Conservation (phyloP, 441 rosid species). For the Adansonia madagascariensis region DNA sequence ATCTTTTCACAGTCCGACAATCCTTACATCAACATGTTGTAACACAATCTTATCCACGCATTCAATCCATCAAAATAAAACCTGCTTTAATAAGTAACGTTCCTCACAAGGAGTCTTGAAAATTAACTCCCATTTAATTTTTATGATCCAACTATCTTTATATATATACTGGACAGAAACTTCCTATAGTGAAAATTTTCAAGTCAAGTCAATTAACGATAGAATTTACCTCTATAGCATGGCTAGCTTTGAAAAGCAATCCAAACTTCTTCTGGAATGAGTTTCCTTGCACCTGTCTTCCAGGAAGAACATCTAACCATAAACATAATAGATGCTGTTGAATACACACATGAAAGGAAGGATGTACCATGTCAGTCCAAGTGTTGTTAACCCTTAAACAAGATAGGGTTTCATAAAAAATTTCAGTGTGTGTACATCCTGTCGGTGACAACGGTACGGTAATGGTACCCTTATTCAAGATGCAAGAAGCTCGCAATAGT, state of each 20-base stretch:
- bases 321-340: conserved; percentile 5
- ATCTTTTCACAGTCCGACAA: too few species aligned
- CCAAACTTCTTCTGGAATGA: conserved; percentile 95
- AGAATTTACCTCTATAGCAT: conserved; percentile 70
- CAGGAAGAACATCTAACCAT: conserved; percentile 11
- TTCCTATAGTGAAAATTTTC: neutral
- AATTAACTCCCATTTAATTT: conserved; percentile 1
- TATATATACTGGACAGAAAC: neutral
- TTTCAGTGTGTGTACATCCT: neutral
- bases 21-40: too few species aligned
- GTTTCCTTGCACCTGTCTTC: conserved; percentile 81
- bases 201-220: conserved; percentile 14
- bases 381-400: neutral
- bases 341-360: conserved; percentile 18
- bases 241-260: conserved; percentile 71
- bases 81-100: neutral
- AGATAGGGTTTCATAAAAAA: conserved; percentile 2
- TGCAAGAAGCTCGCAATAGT: neutral
- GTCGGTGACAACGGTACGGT: neutral
- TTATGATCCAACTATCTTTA: conserved; percentile 14
- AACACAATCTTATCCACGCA: neutral
- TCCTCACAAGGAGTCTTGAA: neutral
- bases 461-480: neutral
- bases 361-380: neutral
- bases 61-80: conserved; percentile 3